Evolutionary conservation across 2,329 filamentous ascomycete genomes (phyloP), one percentile per base, ranked within the genome.

Genomic region (Nemania bipapillata): DNA sequence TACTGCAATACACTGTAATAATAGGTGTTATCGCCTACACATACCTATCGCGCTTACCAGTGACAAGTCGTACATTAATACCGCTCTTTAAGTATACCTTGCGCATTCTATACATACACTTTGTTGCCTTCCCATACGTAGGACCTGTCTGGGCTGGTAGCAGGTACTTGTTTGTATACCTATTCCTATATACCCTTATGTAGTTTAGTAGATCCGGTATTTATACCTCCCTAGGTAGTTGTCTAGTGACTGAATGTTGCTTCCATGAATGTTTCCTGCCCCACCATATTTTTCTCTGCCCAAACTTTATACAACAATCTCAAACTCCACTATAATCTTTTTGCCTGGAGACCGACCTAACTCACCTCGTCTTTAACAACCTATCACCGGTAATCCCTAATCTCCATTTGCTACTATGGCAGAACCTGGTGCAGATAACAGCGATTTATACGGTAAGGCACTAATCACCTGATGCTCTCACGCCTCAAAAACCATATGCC

Each of bases 361-460:
- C n/a, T 8, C 12, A 22, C 20, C 30, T 52, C 42, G 15, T 42
- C 42, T 22, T 65, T 32, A 24, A 35, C 56, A 37, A 24, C 47
- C 15, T 47, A 30, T 57, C 58, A 17, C 42, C 62, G 52, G 58
- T 37, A 64, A 20, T 55, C 52, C 32, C 35, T 37, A 64, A 20
- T 55, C 52, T 30, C 35, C 53, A 68, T 49, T 61, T 55, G 61
- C 59, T 30, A 75, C 28, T 60, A 78, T 78, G 77, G 74, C 76
- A 47, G 62, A 73, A 61, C 71, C 73, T 53, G 73, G 69, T 69
- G 71, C 70, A 32, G 74, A 65, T 35, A 66, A 61, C 62, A 75
- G 85, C 70, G 87, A 90, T 77, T 84, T 90, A 76, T 90, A 90
- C 75, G 81, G 82, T 83, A 75, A 70, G 80, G 69, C 58, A 11